Base-by-base conservation (phyloP, 192 early-diverging fungal genomes). In the Linnemannia elongata region DNA sequence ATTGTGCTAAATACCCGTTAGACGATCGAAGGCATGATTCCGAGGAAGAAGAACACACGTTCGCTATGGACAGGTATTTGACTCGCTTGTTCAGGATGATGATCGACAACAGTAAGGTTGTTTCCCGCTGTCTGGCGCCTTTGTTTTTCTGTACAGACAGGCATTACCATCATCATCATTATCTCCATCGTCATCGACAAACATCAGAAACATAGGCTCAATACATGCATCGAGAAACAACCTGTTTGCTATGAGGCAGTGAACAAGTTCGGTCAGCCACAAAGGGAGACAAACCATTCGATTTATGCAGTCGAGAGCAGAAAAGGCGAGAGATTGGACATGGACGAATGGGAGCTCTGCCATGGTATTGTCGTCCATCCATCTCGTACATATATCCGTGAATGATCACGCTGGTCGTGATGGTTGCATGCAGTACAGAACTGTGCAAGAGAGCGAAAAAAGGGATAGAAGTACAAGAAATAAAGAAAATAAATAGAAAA, bases 291-390 rank as follows among this genome's bases (percentile, higher is more conserved):
- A 6, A 66, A 66, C 30, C 60, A 66, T 33, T 66, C 30, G 60
- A 66, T 66, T 12, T 30, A 27, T 20, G 18, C 4, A 63, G 30
- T 24, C 10, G 60, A 63, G 60, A 63, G 60, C 30, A 33, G 4
- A 55, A 66, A 8, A 24, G 27, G 30, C 49, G 49, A 52, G 47
- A 22, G n/a, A 52, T 15, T 52, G 6, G 30, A 15, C 33, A 13
- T 66, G 27, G 60, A 30, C 60, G 60, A 66, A 66, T 66, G 60
- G 60, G 60, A 66, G 15, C 27, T 33, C 60, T 66, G 60, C 60
- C 60, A 30, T 63, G 60, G 60, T 13, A 12, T 9, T 60, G n/a
- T 7, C 10, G 55, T 60, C 1, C 54, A 3, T 55, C 24, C n/a
- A 27, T 63, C 9, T 27, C n/a, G n/a, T n/a, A 39, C 9, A 60